Conservation (phyloP, 2,329 filamentous ascomycete genomes). For the Orbilia quercus region DNA sequence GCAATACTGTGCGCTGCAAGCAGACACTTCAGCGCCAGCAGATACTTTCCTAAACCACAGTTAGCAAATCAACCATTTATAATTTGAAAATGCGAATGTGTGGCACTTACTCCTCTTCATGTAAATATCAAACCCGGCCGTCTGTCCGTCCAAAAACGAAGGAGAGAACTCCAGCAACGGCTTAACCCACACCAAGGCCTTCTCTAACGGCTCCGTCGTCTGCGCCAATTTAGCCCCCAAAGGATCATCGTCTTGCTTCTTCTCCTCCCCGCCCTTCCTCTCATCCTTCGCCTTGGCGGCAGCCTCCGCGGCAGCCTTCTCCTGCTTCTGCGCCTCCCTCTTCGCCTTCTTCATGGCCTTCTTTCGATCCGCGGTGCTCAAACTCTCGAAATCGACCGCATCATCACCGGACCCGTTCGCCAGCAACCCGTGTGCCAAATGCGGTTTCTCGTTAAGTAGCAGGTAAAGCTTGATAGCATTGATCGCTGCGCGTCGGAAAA, state of each 20-base stretch:
- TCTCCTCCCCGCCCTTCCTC: constrained; percentile 75
- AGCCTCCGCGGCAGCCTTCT: constrained; percentile 82
- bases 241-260: constrained; percentile 92
- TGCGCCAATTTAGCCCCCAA: constrained; percentile 81
- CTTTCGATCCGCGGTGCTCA: constrained; percentile 76
- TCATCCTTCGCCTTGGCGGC: constrained; percentile 84
- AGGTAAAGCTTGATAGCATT: constrained; percentile 84
- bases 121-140: constrained; percentile 89
- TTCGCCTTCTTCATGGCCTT: constrained; percentile 91
- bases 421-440: constrained; percentile 71
- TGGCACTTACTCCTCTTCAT: constrained; percentile 79
- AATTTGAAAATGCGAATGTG: no score
- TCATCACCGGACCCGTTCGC: constrained; percentile 69
- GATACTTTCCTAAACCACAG: constrained; percentile 75
- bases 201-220: constrained; percentile 83
- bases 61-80: no score
- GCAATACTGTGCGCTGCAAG: constrained; percentile 78
- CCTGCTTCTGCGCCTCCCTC: constrained; percentile 78
- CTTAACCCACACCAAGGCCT: constrained; percentile 85
- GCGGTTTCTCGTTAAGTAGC: constrained; percentile 78
- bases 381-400: constrained; percentile 66
- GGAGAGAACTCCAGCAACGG: constrained; percentile 86
- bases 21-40: constrained; percentile 87
- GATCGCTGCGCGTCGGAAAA: constrained; percentile 85
- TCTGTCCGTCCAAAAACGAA: constrained; percentile 82